Conservation (phyloP, 805 yeast genomes). For the Nematodospora valgi region DNA sequence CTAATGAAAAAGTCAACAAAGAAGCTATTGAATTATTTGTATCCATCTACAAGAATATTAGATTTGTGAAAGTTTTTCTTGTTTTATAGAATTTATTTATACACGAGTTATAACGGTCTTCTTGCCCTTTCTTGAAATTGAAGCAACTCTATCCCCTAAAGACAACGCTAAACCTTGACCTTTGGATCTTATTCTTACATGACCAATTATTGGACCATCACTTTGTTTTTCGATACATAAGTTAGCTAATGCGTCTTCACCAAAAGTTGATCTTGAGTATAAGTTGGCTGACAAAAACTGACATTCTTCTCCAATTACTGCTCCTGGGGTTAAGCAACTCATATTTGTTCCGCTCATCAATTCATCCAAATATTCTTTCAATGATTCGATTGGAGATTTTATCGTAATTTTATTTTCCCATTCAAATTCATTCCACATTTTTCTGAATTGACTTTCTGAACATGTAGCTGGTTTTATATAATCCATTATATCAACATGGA, state of each 20-base stretch:
- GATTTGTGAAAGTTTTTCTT: neutral
- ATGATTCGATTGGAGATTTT: conserved; percentile 59
- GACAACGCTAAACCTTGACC: conserved; percentile 97
- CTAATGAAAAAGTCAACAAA: conserved; percentile 7
- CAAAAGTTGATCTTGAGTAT: conserved; percentile 89
- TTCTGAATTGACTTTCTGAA: conserved; percentile 84
- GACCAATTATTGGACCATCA: conserved; percentile 80
- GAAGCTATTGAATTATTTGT: conserved; percentile 5
- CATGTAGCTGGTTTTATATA: conserved; percentile 94
- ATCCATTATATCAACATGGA: conserved; percentile 95
- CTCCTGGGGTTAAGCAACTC: conserved; percentile 91
- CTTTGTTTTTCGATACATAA: conserved; percentile 83
- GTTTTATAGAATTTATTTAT: neutral
- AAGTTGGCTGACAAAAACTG: conserved; percentile 91
- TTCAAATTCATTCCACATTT: conserved; percentile 99
- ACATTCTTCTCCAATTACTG: conserved; percentile 84
- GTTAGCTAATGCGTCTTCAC: conserved; percentile 97
- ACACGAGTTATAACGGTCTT: conserved; percentile 11
- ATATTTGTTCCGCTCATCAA: conserved; percentile 83
- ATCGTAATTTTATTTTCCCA: conserved; percentile 98
- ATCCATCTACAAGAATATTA: conserved; percentile 1
- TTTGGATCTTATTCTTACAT: conserved; percentile 93
- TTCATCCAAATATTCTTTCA: conserved; percentile 75
- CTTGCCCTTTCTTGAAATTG: conserved; percentile 56
- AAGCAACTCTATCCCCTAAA: conserved; percentile 90